Evolutionary conservation across 2,329 filamentous ascomycete genomes (phyloP), one percentile per base, ranked within the genome.

Genomic region (Alternaria gansuensis): DNA sequence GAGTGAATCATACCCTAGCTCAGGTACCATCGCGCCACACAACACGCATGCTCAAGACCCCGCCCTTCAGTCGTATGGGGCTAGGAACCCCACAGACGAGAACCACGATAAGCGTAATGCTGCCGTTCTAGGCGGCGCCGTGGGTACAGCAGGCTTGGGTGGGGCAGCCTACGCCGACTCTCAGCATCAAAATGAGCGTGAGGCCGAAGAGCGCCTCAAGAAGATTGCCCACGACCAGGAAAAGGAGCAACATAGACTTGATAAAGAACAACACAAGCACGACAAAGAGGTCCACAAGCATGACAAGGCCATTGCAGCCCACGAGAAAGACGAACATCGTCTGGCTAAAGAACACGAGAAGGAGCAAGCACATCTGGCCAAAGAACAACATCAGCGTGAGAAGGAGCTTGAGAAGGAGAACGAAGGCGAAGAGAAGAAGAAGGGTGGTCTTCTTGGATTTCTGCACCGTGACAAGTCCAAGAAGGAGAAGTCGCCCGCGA

Each of bases 391-490:
- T 39, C 33, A 70, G 49, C 56, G 46, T 9, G 66, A 67, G 21
- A 63, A 68, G 10, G 57, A 68, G 34, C 52, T 54, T 8, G 57
- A 52, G 3, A 59, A 64, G 50, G 56, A 75, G 45, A 67, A 74
- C 26, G 65, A 71, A 23, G 64, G 55, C 23, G 63, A 57, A 44
- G 75, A 77, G 64, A 69, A 77, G 60, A 77, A 79, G 62, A 79
- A 78, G 54, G 73, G 78, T 45, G 64, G 69, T 33, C 62, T 80
- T 10, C 65, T 79, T 24, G 73, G 77, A 21, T 79, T 80, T 64
- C 61, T 80, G 29, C 77, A 79, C 59, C 73, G 76, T n/a, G 74
- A 79, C 63, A 80, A 80, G 66, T 72, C 78, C 57, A 73, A 76
- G 59, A 77, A 77, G 48, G 66, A 77, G 17, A 63, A 57, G 44